A percentile compares a stretch with the other conserved stretches of the same genome.
Evolutionary conservation across 345 rosid genomes (phyloP).

Genomic region (Corymbia maculata): DNA sequence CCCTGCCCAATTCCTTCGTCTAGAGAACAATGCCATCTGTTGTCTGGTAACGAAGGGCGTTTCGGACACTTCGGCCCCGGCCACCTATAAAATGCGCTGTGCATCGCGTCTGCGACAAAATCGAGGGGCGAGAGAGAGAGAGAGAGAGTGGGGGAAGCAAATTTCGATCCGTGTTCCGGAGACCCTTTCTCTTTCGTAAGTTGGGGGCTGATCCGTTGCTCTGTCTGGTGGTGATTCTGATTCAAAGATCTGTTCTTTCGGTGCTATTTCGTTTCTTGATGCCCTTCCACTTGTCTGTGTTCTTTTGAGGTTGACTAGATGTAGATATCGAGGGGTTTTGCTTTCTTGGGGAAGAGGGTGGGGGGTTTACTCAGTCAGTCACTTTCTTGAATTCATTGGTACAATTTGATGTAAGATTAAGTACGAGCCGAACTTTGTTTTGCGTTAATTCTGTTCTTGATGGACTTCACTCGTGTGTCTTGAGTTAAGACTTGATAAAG

Average conservation of each 20-base stretch:
- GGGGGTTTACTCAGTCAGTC: neutral
- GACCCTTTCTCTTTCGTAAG: neutral
- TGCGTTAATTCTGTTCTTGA: neutral
- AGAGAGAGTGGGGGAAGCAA: neutral
- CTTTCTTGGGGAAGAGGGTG: neutral
- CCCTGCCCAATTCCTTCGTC: neutral
- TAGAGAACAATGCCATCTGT: neutral
- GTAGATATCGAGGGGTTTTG: neutral
- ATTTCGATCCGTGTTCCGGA: neutral
- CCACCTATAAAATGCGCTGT: rapidly evolving
- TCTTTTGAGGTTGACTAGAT: neutral
- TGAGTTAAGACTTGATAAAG: neutral
- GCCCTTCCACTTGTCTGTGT: neutral
- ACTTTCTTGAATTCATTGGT: neutral
- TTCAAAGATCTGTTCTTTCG: neutral
- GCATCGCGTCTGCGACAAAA: neutral
- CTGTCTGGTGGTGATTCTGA: neutral
- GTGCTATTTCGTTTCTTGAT: neutral
- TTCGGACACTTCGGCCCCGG: neutral
- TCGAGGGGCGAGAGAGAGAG: neutral
- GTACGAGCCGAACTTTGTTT: neutral
- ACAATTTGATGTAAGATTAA: neutral
- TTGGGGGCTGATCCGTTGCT: neutral
- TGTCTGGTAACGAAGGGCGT: neutral
- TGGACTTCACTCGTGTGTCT: neutral